Evolutionary conservation across 441 rosid species (phyloP).

Genomic region (Dalechampia spathulata): DNA sequence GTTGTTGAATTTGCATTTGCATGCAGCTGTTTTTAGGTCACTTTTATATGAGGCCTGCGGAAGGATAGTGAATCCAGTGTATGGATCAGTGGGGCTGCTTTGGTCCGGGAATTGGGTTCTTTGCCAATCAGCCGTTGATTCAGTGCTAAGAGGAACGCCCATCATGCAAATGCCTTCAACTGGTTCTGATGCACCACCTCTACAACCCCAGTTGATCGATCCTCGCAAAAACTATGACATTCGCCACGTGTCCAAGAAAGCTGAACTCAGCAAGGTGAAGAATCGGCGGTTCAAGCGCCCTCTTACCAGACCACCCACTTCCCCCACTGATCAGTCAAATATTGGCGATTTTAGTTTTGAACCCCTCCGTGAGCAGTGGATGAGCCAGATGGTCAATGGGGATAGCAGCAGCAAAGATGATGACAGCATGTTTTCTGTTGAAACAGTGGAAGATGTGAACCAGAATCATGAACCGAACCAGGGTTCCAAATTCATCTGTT

Average conservation of each 20-base stretch:
- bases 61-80: slow-evolving; percentile 41
- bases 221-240: slow-evolving; percentile 31
- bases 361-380: slow-evolving; percentile 22
- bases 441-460: slow-evolving; percentile 29
- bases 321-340: background rate
- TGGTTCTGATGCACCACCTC: slow-evolving; percentile 8
- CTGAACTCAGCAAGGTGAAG: slow-evolving; percentile 11
- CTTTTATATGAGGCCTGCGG: slow-evolving; percentile 57
- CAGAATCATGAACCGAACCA: background rate
- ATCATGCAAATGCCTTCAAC: slow-evolving; percentile 16
- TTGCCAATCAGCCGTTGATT: slow-evolving; percentile 47
- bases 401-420: slow-evolving; percentile 23
- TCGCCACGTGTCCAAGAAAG: slow-evolving; percentile 36
- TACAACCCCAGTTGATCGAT: slow-evolving; percentile 17
- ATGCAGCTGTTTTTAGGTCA: slow-evolving; percentile 44
- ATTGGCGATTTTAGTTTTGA: slow-evolving; percentile 5
- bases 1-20: background rate
- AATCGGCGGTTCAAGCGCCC: slow-evolving; percentile 30
- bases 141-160: slow-evolving; percentile 35
- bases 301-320: slow-evolving; percentile 13
- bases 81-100: slow-evolving; percentile 43
- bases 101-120: slow-evolving; percentile 47
- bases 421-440: slow-evolving; percentile 31
- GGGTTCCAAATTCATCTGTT: slow-evolving; percentile 4
- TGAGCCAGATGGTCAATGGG: slow-evolving; percentile 17